Conservation (phyloP, 73 alveolate species). For the Symbiodinium pilosum region DNA sequence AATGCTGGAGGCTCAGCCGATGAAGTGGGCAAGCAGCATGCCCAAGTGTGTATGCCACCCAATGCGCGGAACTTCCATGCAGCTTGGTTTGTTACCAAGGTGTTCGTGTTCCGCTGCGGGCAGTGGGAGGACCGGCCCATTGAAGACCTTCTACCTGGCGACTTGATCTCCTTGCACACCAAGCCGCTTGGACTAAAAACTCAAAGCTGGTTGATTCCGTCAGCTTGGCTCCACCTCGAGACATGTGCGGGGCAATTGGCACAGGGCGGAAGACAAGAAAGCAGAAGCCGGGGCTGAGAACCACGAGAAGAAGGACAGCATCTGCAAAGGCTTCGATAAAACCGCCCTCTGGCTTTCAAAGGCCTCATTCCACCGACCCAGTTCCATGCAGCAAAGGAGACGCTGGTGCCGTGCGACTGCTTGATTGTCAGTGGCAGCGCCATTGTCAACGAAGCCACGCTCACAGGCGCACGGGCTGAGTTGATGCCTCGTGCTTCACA, state of each 20-base stretch:
- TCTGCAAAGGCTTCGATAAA: too few relatives aligned
- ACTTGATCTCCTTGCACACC: slow-evolving; percentile 83
- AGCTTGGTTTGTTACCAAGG: neutral
- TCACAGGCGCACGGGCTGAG: slow-evolving; percentile 95
- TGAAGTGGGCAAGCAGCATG: too few relatives aligned
- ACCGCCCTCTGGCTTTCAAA: too few relatives aligned
- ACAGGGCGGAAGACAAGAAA: neutral
- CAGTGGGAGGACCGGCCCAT: slow-evolving; percentile 82
- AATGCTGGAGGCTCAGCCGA: too few relatives aligned
- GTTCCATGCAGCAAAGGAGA: slow-evolving; percentile 57
- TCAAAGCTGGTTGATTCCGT: neutral
- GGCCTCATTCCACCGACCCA: too few relatives aligned
- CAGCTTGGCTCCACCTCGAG: neutral
- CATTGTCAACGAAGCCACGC: slow-evolving; percentile 96
- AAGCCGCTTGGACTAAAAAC: too few relatives aligned
- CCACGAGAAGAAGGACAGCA: slow-evolving; percentile 2
- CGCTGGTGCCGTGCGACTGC: slow-evolving; percentile 96
- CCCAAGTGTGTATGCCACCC: too few relatives aligned
- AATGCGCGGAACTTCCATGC: too few relatives aligned
- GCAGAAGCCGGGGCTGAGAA: neutral
- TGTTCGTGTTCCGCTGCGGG: slow-evolving; percentile 78
- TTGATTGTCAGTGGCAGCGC: slow-evolving; percentile 96
- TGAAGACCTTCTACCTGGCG: slow-evolving; percentile 84
- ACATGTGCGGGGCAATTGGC: neutral
- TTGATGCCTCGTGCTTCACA: slow-evolving; percentile 60